These are phyloP conservation scores for Scheffersomyces stambukii DNA, from an alignment of 1,139 yeast species.

Conservation along the genomic window DNA sequence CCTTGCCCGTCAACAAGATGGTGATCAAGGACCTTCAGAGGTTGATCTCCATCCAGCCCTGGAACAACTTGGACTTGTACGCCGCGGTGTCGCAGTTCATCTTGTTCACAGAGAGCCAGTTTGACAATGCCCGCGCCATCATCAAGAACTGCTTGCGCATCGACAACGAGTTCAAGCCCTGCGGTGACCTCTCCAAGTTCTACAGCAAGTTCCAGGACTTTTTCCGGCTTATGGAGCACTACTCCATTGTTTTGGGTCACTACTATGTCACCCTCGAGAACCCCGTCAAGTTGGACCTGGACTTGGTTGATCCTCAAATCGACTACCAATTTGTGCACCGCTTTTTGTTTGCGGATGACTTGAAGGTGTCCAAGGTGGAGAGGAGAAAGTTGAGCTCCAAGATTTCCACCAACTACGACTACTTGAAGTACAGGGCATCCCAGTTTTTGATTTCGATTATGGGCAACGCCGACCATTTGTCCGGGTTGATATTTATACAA, in stretches of 20 bases:
- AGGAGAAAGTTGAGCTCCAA: conserved; percentile 20
- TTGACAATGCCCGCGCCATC: conserved; percentile 44
- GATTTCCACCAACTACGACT: conserved; percentile 31
- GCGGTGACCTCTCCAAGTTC: conserved; percentile 50
- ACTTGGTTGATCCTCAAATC: conserved; percentile 15
- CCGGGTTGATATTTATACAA: conserved; percentile 15
- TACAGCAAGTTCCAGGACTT: conserved; percentile 29
- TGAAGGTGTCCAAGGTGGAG: conserved; percentile 31
- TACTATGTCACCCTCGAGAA: conserved; percentile 21
- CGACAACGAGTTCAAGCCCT: conserved; percentile 60
- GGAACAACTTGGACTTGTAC: conserved; percentile 28
- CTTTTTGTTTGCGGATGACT: conserved; percentile 22
- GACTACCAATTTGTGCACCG: conserved; percentile 22
- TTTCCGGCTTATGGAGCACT: conserved; percentile 38
- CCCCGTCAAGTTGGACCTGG: conserved; percentile 11
- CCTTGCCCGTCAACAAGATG: conserved; percentile 13
- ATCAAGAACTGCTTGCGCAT: conserved; percentile 61
- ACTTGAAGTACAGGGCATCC: conserved; percentile 19
- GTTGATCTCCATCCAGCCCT: conserved; percentile 27
- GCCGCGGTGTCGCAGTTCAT: conserved; percentile 36
- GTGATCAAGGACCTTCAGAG: conserved; percentile 23
- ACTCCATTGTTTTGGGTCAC: conserved; percentile 36
- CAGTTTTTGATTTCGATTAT: conserved; percentile 18
- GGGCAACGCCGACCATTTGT: conserved; percentile 8
- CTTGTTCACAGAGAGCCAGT: conserved; percentile 49